Percentiles rank a stretch among this genome's conserved stretches.
These are phyloP conservation scores for Hymenoscyphus occultus DNA, from an alignment of 2,329 filamentous ascomycete species.

Conservation along the genomic window DNA sequence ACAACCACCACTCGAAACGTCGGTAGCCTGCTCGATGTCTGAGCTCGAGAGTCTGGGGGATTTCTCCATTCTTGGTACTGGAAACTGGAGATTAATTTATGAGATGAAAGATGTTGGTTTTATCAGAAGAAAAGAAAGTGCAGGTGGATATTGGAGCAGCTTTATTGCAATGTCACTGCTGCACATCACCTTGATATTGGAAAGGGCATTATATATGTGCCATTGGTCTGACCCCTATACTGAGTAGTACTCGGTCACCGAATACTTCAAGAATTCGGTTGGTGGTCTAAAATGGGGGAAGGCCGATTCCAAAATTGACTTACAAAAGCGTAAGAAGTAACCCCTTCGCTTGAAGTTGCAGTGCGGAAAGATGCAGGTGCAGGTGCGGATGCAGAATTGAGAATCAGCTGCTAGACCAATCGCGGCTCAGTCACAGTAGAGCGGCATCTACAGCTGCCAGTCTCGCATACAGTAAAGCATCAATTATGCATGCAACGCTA, in stretches of 20 bases:
- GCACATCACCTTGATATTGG: neutral
- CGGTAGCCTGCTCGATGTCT: conserved; percentile 10
- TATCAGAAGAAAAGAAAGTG: neutral
- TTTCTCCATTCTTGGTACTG: conserved; percentile 7
- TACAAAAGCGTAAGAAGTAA: neutral
- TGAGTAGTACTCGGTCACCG: neutral
- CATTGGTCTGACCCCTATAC: neutral
- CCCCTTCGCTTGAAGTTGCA: neutral
- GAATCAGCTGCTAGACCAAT: neutral
- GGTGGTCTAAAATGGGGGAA: neutral
- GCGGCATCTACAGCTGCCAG: neutral
- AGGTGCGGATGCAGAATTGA: neutral
- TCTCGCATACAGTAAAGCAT: neutral
- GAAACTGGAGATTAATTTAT: neutral
- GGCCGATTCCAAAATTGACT: neutral
- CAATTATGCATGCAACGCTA: neutral
- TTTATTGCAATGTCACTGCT: neutral
- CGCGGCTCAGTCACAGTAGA: neutral
- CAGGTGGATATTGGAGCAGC: neutral
- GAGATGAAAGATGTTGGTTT: conserved; percentile 1
- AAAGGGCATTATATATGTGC: neutral
- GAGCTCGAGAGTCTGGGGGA: neutral
- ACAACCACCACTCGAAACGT: neutral
- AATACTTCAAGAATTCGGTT: neutral
- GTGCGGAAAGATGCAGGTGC: neutral